phyloP scores from a whole-genome alignment of 345 rosid genomes.

The Passiflora organensis region DNA sequence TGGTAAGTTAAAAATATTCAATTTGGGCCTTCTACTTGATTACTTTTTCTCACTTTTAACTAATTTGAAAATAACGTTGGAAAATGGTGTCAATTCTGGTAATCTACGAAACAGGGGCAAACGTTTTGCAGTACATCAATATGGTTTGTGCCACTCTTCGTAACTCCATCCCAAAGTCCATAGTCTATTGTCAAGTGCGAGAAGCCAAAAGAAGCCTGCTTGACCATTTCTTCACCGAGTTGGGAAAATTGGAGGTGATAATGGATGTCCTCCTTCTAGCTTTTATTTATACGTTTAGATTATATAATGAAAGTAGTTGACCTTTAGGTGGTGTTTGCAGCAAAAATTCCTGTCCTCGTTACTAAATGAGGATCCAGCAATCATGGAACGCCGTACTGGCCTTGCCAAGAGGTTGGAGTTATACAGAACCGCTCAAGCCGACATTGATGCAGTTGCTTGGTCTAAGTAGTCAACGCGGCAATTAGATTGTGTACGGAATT shows the following conservation, averaged over 20 bases:
- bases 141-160: conserved; percentile 90
- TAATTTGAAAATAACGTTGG: neutral
- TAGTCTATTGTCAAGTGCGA: conserved; percentile 96
- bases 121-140: conserved; percentile 81
- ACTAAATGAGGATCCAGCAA: conserved; percentile 92
- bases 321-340: conserved; percentile 33
- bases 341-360: conserved; percentile 72
- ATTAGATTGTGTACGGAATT: neutral
- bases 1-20: conserved; percentile 39
- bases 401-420: conserved; percentile 87
- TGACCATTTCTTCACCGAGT: conserved; percentile 83
- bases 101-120: conserved; percentile 54
- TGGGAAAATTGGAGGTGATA: conserved; percentile 87
- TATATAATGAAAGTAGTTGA: neutral
- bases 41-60: neutral
- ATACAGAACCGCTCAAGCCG: conserved; percentile 88
- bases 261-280: neutral
- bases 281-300: too few species aligned
- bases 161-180: conserved; percentile 88
- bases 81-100: neutral
- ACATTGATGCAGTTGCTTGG: conserved; percentile 92
- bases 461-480: conserved; percentile 47
- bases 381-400: conserved; percentile 86
- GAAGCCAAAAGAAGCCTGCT: conserved; percentile 93
- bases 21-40: neutral